Base-by-base conservation (phyloP, 495 filamentous ascomycete genomes). In the Cercophora sp. region DNA sequence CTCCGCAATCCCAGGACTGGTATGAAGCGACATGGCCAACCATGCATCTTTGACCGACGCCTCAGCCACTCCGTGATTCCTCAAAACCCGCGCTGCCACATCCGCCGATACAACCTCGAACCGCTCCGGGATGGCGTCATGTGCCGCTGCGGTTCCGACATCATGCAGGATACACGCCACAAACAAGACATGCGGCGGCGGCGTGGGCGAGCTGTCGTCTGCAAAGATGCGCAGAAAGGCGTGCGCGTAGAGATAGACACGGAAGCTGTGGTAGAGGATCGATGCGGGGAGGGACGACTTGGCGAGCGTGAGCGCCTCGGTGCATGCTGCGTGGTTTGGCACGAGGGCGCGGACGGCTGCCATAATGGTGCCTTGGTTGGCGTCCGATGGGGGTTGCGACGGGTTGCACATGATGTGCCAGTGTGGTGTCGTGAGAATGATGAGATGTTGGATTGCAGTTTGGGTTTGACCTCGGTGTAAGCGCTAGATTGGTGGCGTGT, bases 41-140 rank as follows among this genome's bases (percentile, higher is more conserved):
- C 76, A 79, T 5, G 71, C 68, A 15, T 75, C 70, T 8, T 69
- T 64, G 2, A 61, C 56, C 29, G 66, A 58, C 3, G 50, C 47
- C 19, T 70, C 68, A n/a, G 42, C 29, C 2, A 63, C 29, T 2
- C 55, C 59, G 22, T 70, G 61, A 3, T 34, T 1, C 1, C 55
- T 50, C 10, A 79, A 61, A n/a, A 65, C 25, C 1, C 50, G 41
- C 0, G 54, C 65, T 2, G 73, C 71, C 6, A 67, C 70, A 47
- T 78, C 76, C 10, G 67, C 76, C 18, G 70, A 71, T 18, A 70
- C 68, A 54, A 78, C 59, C 50, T 79, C 75, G 55, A 79, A 79
- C 5, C 73, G 68, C 37, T 75, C 66, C 0, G 69, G 54, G 1
- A 59, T 37, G 19, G 58, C 51, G 58, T 77, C 63, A 46, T 67